Conservation (phyloP, 2,329 filamentous ascomycete species). For the Aspergillus eucalypticola region DNA sequence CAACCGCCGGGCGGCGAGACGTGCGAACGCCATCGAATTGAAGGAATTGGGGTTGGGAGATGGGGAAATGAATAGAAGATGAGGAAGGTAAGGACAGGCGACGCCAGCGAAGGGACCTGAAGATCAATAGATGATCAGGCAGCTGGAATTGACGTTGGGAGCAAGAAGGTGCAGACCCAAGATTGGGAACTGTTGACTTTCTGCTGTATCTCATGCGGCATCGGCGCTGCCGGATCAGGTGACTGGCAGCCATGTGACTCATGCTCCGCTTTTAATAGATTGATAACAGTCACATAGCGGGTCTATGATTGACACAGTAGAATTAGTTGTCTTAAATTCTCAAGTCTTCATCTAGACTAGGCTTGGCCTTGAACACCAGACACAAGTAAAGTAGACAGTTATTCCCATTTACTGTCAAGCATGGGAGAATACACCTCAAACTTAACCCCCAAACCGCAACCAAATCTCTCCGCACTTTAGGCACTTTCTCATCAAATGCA, state of each 20-base stretch:
- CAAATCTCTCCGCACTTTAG: too few relatives aligned
- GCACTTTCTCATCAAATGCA: too few relatives aligned
- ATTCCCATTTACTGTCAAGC: too few relatives aligned
- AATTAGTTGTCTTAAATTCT: too few relatives aligned
- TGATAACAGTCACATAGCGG: too few relatives aligned
- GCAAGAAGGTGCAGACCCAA: neutral
- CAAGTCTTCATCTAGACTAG: too few relatives aligned
- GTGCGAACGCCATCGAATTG: constrained; percentile 33
- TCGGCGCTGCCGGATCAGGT: neutral
- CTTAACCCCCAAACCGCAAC: too few relatives aligned
- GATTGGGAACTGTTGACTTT: neutral
- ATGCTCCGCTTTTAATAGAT: neutral
- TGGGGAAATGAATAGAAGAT: neutral
- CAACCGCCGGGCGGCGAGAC: constrained; percentile 38
- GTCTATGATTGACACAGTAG: too few relatives aligned
- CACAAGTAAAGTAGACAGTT: too few relatives aligned
- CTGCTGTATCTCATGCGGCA: neutral
- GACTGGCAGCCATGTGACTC: neutral
- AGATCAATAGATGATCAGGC: neutral
- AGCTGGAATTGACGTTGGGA: too few relatives aligned
- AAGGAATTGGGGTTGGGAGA: neutral
- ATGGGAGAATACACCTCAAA: too few relatives aligned
- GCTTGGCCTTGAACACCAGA: too few relatives aligned
- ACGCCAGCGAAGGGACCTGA: neutral
- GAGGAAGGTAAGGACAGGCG: neutral